phyloP scores from a whole-genome alignment of 345 rosid genomes.

The Salix viminalis region DNA sequence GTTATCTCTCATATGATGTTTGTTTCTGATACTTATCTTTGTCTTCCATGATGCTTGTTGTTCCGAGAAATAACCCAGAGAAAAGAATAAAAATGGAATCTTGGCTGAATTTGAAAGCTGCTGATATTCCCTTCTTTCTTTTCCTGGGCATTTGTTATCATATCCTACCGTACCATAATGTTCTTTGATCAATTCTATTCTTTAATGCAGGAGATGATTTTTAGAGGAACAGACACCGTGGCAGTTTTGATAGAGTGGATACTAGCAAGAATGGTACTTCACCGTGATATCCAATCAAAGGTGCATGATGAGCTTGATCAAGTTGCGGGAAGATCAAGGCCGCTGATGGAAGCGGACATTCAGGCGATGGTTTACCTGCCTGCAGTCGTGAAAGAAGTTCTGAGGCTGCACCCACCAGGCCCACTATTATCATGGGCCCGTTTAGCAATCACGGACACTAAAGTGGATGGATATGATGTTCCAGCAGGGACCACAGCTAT shows the following conservation, averaged over 20 bases:
- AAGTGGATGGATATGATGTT: conserved; percentile 34
- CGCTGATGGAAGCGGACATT: conserved; percentile 35
- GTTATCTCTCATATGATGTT: background rate
- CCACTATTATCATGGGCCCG: conserved; percentile 66
- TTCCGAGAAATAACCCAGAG: background rate
- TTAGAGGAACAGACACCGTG: conserved; percentile 56
- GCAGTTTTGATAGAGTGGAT: conserved; percentile 57
- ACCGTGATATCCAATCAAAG: conserved; percentile 46
- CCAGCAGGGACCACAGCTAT: conserved; percentile 49
- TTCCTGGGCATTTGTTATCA: background rate
- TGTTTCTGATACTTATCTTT: background rate
- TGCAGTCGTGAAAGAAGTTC: conserved; percentile 46
- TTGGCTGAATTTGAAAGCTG: background rate
- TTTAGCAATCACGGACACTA: conserved; percentile 36
- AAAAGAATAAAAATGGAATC: background rate
- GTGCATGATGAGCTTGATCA: conserved; percentile 44
- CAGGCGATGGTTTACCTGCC: conserved; percentile 30
- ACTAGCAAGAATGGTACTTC: conserved; percentile 49
- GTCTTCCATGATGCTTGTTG: background rate
- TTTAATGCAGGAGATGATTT: conserved; percentile 47
- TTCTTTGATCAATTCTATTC: background rate
- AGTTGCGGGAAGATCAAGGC: conserved; percentile 42
- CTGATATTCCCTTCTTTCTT: background rate
- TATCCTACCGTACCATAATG: background rate
- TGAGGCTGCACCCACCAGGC: conserved; percentile 57